Evolutionary conservation across 345 rosid species (phyloP), one percentile per base, ranked within the genome.

Genomic region (Triadica sebifera): DNA sequence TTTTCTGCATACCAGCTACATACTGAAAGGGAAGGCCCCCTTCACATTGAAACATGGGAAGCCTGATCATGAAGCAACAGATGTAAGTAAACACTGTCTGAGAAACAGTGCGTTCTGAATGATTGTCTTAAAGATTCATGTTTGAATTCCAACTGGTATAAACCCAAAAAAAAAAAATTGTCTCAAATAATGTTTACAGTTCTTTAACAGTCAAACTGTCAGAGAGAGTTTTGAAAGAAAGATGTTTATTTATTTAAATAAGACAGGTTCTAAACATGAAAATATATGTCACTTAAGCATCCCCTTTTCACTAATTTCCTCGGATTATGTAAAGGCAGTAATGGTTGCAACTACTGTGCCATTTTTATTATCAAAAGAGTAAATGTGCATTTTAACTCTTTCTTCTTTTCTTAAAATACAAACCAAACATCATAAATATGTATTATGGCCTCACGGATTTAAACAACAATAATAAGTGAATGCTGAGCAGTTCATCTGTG

Each of bases 21-120:
- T 94, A 69, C 72, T 89, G 62, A 94, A 75, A 87, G 98, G 97
- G 77, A 92, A 81, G 79, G 81, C 80, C 20, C 89, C 97, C 19
- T 81, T 85, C 77, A 92, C 98, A 6, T 82, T 94, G 74, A 89
- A 90, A 81, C 97, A 92, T 73, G 97, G 98, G 62, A 91, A 89
- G 81, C 92, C 95, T 62, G 98, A 94, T 75, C 90, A 92, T 29
- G 90, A 90, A 84, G 92, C 97, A 87, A 92, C 92, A 75, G 58
- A 88, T 70, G 98, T 89, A 86, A 84, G 92, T 49, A 70, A 38
- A 65, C 56, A 50, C 38, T 24, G 34, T 37, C 69, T 11, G 17
- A 41, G 71, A 64, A 59, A 56, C 68, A 15, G 29, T 74, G 49
- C 67, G 29, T 34, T 72, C n/a, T 16, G 4, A 15, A 51, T 17